Evolutionary conservation across 2,329 filamentous ascomycete genomes (phyloP).

Genomic region (Ceratocystiopsis minuta): DNA sequence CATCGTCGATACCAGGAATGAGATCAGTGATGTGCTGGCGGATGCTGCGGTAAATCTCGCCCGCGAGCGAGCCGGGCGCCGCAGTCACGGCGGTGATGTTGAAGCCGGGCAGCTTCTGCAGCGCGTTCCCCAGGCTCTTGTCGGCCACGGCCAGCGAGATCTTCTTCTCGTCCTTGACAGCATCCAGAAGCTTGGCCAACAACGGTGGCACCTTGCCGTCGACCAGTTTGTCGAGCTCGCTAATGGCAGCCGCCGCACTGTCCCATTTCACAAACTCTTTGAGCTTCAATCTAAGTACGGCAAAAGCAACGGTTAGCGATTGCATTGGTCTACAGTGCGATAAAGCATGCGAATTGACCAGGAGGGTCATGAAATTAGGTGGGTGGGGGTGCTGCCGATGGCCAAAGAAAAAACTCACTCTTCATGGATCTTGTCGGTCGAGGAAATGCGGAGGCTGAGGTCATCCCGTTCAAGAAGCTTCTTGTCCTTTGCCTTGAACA

Average conservation of each 20-base stretch:
- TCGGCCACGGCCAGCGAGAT: constrained; percentile 86
- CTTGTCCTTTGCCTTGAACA: constrained; percentile 98
- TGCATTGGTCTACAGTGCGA: too few relatives aligned
- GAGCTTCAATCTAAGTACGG: constrained; percentile 58
- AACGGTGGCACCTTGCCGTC: constrained; percentile 91
- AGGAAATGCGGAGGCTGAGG: constrained; percentile 50
- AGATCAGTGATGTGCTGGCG: constrained; percentile 78
- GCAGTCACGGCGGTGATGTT: constrained; percentile 68
- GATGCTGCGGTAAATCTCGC: constrained; percentile 87
- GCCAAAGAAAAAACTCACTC: constrained; percentile 43
- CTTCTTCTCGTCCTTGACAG: constrained; percentile 95
- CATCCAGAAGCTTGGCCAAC: constrained; percentile 63
- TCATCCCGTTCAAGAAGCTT: constrained; percentile 86
- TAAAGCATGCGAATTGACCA: too few relatives aligned
- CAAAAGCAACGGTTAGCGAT: background rate
- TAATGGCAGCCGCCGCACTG: constrained; percentile 73
- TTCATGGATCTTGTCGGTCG: constrained; percentile 69
- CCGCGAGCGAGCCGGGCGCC: constrained; percentile 61
- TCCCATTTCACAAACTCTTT: constrained; percentile 98
- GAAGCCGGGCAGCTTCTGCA: constrained; percentile 78
- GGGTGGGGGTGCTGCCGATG: too few relatives aligned
- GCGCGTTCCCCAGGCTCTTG: constrained; percentile 76
- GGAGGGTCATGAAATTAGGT: too few relatives aligned
- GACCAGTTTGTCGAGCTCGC: constrained; percentile 74
- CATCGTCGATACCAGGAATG: constrained; percentile 69